A percentile compares a stretch with the other conserved stretches of the same genome.
phyloP scores from a whole-genome alignment of 768 basidiomycete genomes.

The Leccinum pellstonianum region DNA sequence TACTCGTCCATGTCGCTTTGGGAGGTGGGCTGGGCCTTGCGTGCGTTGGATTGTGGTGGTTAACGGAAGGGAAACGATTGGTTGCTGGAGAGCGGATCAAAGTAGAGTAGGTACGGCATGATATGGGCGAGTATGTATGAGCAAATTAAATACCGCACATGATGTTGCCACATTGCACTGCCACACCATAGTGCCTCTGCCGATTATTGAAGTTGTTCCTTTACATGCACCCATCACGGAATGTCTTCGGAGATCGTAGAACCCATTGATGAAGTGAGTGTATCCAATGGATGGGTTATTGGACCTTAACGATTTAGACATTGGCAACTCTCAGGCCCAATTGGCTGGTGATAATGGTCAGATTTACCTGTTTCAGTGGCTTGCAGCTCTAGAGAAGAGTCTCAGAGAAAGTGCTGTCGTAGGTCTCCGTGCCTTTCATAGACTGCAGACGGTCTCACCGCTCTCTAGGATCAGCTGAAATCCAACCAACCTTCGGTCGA shows the following conservation, averaged over 20 bases:
- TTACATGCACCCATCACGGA: constrained; percentile 10
- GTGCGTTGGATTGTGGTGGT: constrained; percentile 32
- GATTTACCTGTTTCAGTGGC: constrained; percentile 83
- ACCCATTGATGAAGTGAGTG: constrained; percentile 33
- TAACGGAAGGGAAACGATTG: constrained; percentile 26
- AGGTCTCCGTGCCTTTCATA: constrained; percentile 26
- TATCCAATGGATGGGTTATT: background rate
- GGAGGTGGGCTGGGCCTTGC: constrained; percentile 26
- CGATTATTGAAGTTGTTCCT: background rate
- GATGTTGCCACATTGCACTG: constrained; percentile 10
- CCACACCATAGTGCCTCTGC: background rate
- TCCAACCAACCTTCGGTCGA: constrained; percentile 61
- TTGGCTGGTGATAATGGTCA: constrained; percentile 74
- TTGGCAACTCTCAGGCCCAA: constrained; percentile 48
- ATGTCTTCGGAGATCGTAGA: constrained; percentile 31
- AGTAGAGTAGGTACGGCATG: constrained; percentile 16
- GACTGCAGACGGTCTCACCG: constrained; percentile 2
- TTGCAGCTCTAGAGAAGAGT: constrained; percentile 61
- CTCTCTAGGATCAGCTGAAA: constrained; percentile 63
- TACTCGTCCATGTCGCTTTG: constrained; percentile 28
- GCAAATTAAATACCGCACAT: no score
- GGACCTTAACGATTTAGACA: constrained; percentile 11
- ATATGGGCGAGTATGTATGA: background rate
- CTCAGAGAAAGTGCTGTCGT: constrained; percentile 53
- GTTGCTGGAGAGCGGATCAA: constrained; percentile 22